Evolutionary conservation across 2,329 filamentous ascomycete genomes (phyloP), one percentile per base, ranked within the genome.

Genomic region (Neoarthrinium moseri): DNA sequence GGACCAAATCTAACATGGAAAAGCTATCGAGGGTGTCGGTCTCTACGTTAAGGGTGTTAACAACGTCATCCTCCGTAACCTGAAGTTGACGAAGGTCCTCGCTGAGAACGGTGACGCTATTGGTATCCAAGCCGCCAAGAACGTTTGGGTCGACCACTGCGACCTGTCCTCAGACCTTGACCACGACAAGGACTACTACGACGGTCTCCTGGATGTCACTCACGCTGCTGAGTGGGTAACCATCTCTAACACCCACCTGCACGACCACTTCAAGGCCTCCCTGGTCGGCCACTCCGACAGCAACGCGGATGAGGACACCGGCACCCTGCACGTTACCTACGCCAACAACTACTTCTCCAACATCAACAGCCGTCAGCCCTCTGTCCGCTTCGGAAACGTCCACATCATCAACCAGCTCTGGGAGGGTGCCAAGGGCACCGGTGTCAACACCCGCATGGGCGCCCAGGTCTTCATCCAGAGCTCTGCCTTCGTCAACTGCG

Each of bases 161-260:
- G 83, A 87, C 52, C 71, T 87, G 20, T 81, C 76, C 4, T 81
- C 78, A 20, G 76, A 86, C 65, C 59, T 61, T 26, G 68, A 74
- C 55, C 70, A 79, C 59, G 80, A 74, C 70, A 87, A 87, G 69
- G 82, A 88, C 69, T 84, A 78, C 69, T 87, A 84, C 59, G 84
- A 87, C 46, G 84, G 84, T 24, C 75, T 87, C 2, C 66, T 83
- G 38, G 84, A 87, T 55, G 66, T 76, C 42, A 84, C 77, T 41
- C 83, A 86, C 65, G 84, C 71, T 38, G 70, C 75, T 10, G 81
- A 87, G 67, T 86, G 69, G 57, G 63, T 85, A 47, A 85, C 76
- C 46, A 59, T 78, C 48, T 69, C 66, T 33, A 63, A 70, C 56
- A 64, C 54, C 8, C 68, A 66, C 53, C 53, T 70, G 47, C 68